Evolutionary conservation across 176 grass and related monocot genomes (phyloP), one percentile per base, ranked within the genome.

Genomic region (Rhynchospora breviuscula): DNA sequence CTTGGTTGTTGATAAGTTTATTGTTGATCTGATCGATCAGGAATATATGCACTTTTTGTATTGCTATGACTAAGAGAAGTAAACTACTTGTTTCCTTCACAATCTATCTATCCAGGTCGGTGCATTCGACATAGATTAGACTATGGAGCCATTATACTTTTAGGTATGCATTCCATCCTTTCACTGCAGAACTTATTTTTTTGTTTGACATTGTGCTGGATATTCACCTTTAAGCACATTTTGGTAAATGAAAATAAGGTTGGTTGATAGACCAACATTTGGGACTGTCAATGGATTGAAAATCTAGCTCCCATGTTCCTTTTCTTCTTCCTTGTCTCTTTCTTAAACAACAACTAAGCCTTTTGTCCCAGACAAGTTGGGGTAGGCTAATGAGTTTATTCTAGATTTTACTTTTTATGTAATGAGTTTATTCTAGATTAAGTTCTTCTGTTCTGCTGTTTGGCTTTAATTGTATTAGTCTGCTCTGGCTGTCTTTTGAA

Each of bases 91-190:
- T 84, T 81, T 12, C 15, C 65, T 65, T 87, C n/a, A 17, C 8
- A 82, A 48, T 43, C 15, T 2, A 33, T 74, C 67, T 79, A 90
- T 83, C 11, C 85, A 98, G 95, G 95, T 87, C 92, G 92, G 59
- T 98, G 95, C 63, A 94, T 98, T 85, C 89, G 95, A 17, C 95
- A 98, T 81, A 98, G 88, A 89, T 93, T 86, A 77, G 95, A 98
- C 80, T 98, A 94, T 7, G 95, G 95, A 83, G 92, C 90, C 68
- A 98, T 94, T 88, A 94, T 98, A 89, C 85, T 98, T 61, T 89
- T 98, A 61, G 95, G 95, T 98, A 88, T 46, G 79, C 79, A 45
- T 22, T 75, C 47, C 71, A 52, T 51, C 48, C 21, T 26, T 52
- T 47, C 71, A 25, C 40, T 52, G 7, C 19, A 44, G 22, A 75